Percentiles rank a stretch among this genome's conserved stretches.
These are phyloP conservation scores for Fagopyrum homotropicum DNA, from an alignment of 148 eudicot species.

Conservation along the genomic window DNA sequence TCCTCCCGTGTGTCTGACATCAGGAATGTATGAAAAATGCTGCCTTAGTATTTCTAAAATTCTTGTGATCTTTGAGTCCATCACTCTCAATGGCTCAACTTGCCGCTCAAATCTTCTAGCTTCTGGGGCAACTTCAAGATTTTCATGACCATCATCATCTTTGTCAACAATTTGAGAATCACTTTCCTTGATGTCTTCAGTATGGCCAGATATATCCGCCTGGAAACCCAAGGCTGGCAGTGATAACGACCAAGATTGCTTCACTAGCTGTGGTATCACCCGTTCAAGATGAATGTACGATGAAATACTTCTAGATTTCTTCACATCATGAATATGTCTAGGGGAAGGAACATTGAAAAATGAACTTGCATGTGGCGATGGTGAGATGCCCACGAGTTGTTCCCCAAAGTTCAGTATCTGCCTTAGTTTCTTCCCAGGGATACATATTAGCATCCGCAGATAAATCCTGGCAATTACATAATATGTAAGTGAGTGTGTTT, in stretches of 20 bases:
- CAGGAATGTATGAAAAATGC: conserved; percentile 84
- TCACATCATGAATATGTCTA: conserved; percentile 37
- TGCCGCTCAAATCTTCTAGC: conserved; percentile 37
- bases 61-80: conserved; percentile 82
- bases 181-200: conserved; percentile 44
- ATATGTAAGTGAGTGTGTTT: conserved; percentile 3
- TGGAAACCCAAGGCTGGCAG: conserved; percentile 41
- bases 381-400: conserved; percentile 58
- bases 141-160: conserved; percentile 21
- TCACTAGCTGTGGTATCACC: conserved; percentile 54
- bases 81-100: conserved; percentile 78
- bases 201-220: conserved; percentile 25
- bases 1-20: conserved; percentile 69
- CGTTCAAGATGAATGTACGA: conserved; percentile 74
- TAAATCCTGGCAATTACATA: conserved; percentile 54
- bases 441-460: conserved; percentile 78
- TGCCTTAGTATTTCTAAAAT: conserved; percentile 56
- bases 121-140: conserved; percentile 23
- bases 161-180: conserved; percentile 34
- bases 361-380: conserved; percentile 55
- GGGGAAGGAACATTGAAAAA: conserved; percentile 57
- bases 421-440: conserved; percentile 91
- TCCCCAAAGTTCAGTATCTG: conserved; percentile 55
- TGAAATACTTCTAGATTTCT: conserved; percentile 48
- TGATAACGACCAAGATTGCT: conserved; percentile 92